These are phyloP conservation scores for Fusarium longipes DNA, from an alignment of 2,329 filamentous ascomycete species.

Conservation along the genomic window DNA sequence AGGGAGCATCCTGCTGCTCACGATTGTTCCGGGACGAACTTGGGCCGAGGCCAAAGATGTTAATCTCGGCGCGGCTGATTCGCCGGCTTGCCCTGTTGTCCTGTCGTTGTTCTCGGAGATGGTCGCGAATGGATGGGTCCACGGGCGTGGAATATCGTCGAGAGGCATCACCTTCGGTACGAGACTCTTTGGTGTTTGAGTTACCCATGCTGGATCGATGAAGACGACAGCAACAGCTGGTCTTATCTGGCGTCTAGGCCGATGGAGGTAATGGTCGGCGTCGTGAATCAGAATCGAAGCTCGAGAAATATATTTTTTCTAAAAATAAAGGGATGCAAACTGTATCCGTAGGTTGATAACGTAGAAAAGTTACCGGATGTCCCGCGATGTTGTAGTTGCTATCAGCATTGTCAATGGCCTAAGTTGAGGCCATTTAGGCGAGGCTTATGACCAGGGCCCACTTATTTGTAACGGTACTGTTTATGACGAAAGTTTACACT, in stretches of 20 bases:
- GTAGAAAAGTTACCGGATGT: slow-evolving; percentile 38
- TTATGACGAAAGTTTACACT: too few species aligned
- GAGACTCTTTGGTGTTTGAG: slow-evolving; percentile 55
- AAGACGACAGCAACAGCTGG: slow-evolving; percentile 18
- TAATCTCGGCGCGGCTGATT: slow-evolving; percentile 59
- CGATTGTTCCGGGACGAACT: slow-evolving; percentile 54
- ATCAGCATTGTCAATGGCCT: too few species aligned
- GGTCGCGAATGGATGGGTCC: slow-evolving; percentile 42
- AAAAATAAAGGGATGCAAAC: too few species aligned
- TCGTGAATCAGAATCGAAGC: too few species aligned
- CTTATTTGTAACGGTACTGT: too few species aligned
- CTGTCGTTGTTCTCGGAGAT: slow-evolving; percentile 37
- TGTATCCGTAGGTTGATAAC: too few species aligned
- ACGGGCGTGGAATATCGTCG: slow-evolving; percentile 40
- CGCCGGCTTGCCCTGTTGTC: slow-evolving; percentile 43
- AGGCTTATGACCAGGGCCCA: too few species aligned
- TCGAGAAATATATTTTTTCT: too few species aligned
- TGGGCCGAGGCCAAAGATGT: slow-evolving; percentile 58
- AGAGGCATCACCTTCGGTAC: slow-evolving; percentile 44
- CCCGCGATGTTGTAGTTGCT: too few species aligned
- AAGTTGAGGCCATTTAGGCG: too few species aligned
- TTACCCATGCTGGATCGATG: slow-evolving; percentile 52
- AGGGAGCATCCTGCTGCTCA: slow-evolving; percentile 56
- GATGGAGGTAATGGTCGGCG: slow-evolving; percentile 6
- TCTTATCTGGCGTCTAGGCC: slow-evolving; percentile 17